Percentiles rank a stretch among this genome's conserved stretches.
These are phyloP conservation scores for Aspergillus taichungensis DNA, from an alignment of 495 filamentous ascomycete genomes.

Conservation along the genomic window DNA sequence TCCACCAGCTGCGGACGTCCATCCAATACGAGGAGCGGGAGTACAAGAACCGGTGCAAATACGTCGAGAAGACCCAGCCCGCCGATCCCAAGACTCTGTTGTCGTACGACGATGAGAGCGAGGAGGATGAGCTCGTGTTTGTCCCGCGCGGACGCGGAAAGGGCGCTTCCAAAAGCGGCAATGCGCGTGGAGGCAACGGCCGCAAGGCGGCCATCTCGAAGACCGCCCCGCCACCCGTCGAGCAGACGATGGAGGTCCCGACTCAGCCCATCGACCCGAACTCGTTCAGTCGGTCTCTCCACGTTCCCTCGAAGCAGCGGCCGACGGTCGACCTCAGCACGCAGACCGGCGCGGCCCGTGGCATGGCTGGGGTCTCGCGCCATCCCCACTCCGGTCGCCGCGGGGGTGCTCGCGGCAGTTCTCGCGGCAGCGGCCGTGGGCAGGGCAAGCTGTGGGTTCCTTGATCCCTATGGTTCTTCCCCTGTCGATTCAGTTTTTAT, in stretches of 20 bases:
- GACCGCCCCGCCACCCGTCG: constrained; percentile 16
- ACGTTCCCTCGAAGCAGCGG: constrained; percentile 19
- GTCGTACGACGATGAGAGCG: constrained; percentile 42
- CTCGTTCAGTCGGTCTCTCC: constrained; percentile 42
- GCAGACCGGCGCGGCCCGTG: constrained; percentile 29
- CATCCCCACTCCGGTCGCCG: constrained; percentile 24
- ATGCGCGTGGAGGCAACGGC: constrained; percentile 26
- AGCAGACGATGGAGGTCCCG: constrained; percentile 32
- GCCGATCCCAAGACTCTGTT: constrained; percentile 34
- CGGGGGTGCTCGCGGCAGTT: constrained; percentile 21
- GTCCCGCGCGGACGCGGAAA: constrained; percentile 41
- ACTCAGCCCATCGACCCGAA: constrained; percentile 48
- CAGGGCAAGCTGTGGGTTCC: constrained; percentile 49
- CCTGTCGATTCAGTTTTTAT: constrained; percentile 13
- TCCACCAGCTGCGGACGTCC: constrained; percentile 50
- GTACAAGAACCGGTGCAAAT: constrained; percentile 45
- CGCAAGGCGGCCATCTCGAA: constrained; percentile 18
- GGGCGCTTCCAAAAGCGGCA: constrained; percentile 27
- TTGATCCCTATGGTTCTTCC: constrained; percentile 23
- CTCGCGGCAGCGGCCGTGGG: constrained; percentile 33
- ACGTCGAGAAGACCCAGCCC: constrained; percentile 38
- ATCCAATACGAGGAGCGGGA: constrained; percentile 53
- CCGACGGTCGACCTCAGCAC: constrained; percentile 30
- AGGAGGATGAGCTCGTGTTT: constrained; percentile 53
- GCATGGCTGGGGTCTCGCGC: constrained; percentile 30